Base-by-base conservation (phyloP, 805 yeast species). In the Komagataella pastoris region DNA sequence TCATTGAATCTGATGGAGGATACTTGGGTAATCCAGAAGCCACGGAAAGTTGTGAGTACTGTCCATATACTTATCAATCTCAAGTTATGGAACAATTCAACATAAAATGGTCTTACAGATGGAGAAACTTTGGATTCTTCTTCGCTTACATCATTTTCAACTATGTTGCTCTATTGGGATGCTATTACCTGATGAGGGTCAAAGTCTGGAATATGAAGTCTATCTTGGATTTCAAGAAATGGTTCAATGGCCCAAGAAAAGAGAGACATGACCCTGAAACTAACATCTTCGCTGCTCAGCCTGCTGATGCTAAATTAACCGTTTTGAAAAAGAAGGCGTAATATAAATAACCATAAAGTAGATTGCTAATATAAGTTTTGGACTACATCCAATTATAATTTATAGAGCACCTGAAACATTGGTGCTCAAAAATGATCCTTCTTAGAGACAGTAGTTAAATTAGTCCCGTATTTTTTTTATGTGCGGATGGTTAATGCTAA, bases 91-190 rank as follows among this genome's bases (percentile, higher is more conserved):
- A 47, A 17, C 48, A 50, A 3, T 46, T 57, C n/a, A 52, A 54
- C 45, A 55, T 56, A 53, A 30, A 50, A 17, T 62, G 44, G 49
- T 14, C 49, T 17, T 48, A 61, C 48, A 52, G 57, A 30, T 57
- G 64, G 63, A 57, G 65, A 55, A 61, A 63, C 50, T 52, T 62
- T 50, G 67, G 68, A 7, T 54, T 63, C 49, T 53, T 53, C 52
- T 58, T 58, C 55, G 49, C 53, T 40, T 83, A 74, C 66, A 71
- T 79, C 51, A 54, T 67, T 46, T 79, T 81, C 70, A 81, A 82
- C 57, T 54, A 73, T 44, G 56, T 57, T 52, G 75, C 72, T 14
- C 69, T 73, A 72, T 63, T 68, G 48, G 57, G 46, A n/a, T 63
- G 66, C 49, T 71, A 71, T 55, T 70, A 62, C 57, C 19, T 59